Evolutionary conservation across 768 basidiomycete species (phyloP).

Genomic region (Pisolithus tinctorius): DNA sequence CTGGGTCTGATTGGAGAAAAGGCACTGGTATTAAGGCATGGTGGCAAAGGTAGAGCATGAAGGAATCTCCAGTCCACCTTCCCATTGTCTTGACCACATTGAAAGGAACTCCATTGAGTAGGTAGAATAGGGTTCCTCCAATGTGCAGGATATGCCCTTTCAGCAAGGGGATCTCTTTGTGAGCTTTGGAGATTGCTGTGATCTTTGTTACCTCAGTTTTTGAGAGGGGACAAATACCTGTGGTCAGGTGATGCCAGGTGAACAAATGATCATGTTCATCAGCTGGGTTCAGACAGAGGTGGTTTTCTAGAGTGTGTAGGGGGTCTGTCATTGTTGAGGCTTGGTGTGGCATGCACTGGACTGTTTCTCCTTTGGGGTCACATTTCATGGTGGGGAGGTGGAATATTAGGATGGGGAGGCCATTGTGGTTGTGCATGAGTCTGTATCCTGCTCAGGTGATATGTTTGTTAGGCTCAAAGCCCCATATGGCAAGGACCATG

Average conservation of each 20-base stretch:
- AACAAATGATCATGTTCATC: conserved; percentile 21
- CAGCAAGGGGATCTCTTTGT: background rate
- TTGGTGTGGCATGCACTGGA: background rate
- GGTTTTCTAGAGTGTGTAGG: conserved; percentile 13
- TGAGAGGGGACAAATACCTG: conserved; percentile 20
- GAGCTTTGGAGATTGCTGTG: background rate
- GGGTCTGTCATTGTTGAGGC: conserved; percentile 17
- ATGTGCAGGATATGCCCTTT: conserved; percentile 17
- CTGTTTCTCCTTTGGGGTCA: conserved; percentile 19
- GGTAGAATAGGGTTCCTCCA: conserved; percentile 20
- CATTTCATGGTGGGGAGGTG: conserved; percentile 11
- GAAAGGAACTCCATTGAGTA: conserved; percentile 22
- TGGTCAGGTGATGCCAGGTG: conserved; percentile 13
- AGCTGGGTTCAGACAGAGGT: conserved; percentile 23
- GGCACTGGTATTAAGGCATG: too few relatives aligned
- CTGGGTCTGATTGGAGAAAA: too few relatives aligned
- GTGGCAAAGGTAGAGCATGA: conserved; percentile 3
- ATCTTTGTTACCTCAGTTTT: conserved; percentile 21
- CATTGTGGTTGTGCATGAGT: conserved; percentile 8
- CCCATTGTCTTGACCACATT: conserved; percentile 27
- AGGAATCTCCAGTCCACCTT: conserved; percentile 27
- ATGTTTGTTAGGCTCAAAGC: conserved; percentile 26
- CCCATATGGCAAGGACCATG: conserved; percentile 25
- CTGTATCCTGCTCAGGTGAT: conserved; percentile 12
- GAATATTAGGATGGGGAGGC: conserved; percentile 6